Percentiles rank a stretch among this genome's conserved stretches.
These are phyloP conservation scores for Sporothrix globosa DNA, from an alignment of 2,329 filamentous ascomycete species.

Conservation along the genomic window DNA sequence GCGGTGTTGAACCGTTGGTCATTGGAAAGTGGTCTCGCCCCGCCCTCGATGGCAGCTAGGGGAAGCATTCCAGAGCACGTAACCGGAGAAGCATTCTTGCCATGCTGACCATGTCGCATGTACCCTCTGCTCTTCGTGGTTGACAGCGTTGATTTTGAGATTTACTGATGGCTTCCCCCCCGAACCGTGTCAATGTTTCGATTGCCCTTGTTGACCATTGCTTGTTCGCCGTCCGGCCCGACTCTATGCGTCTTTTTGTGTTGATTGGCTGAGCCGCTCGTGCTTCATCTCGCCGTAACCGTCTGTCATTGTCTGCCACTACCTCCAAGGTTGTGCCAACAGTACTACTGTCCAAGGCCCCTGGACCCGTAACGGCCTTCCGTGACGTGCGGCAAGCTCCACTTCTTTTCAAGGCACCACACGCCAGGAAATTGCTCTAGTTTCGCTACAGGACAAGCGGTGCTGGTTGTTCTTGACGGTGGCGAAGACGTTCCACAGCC, in stretches of 20 bases:
- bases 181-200: neutral
- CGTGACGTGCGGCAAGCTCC: constrained; percentile 15
- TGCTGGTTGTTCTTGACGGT: neutral
- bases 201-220: too few relatives aligned
- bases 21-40: neutral
- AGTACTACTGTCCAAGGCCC: neutral
- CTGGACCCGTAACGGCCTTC: neutral
- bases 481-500: neutral
- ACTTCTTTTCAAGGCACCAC: constrained; percentile 4
- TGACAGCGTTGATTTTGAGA: too few relatives aligned
- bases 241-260: neutral
- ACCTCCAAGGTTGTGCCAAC: neutral
- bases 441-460: neutral
- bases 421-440: neutral
- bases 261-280: neutral
- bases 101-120: neutral
- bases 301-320: constrained; percentile 19
- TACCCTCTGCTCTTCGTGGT: neutral
- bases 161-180: neutral
- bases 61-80: neutral
- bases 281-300: constrained; percentile 5
- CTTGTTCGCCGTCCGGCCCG: neutral
- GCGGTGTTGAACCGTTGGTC: constrained; percentile 16
- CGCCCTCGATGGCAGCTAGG: neutral
- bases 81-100: constrained; percentile 2